phyloP scores from a whole-genome alignment of 768 basidiomycete species.

The Arthromyces matolae region DNA sequence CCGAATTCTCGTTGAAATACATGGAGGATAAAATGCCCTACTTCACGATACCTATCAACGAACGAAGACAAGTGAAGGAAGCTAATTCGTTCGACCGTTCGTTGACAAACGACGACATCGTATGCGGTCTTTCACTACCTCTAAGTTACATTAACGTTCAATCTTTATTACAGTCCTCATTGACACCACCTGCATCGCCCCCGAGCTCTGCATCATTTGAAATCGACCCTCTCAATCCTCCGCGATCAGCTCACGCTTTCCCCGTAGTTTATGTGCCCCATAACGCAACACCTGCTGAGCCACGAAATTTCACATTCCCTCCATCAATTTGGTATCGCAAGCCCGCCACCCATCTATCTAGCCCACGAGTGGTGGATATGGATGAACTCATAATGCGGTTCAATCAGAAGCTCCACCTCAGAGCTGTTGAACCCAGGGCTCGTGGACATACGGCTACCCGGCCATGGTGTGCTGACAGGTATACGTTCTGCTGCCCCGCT shows the following conservation, averaged over 20 bases:
- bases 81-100: slow-evolving; percentile 10
- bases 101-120: slow-evolving; percentile 8
- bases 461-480: slow-evolving; percentile 23
- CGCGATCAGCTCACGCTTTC: slow-evolving; percentile 23
- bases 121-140: not conserved
- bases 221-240: slow-evolving; percentile 2
- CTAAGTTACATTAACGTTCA: too few relatives aligned
- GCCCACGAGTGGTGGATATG: slow-evolving; percentile 17
- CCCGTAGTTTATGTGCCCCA: slow-evolving; percentile 16
- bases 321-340: slow-evolving; percentile 29
- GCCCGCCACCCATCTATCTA: slow-evolving; percentile 11
- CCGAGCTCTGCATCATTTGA: too few relatives aligned
- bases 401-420: slow-evolving; percentile 21
- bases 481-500: slow-evolving; percentile 20
- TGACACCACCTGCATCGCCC: too few relatives aligned
- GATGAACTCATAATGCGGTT: slow-evolving; percentile 22
- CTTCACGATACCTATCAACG: slow-evolving; percentile 20
- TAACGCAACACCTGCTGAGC: slow-evolving; percentile 10
- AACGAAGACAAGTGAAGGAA: slow-evolving; percentile 10
- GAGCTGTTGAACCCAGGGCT: not conserved
- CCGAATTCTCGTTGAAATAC: slow-evolving; percentile 20
- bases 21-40: slow-evolving; percentile 25
- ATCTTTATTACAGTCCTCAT: too few relatives aligned
- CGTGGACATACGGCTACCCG: not conserved
- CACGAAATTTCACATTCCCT: slow-evolving; percentile 21